phyloP scores from a whole-genome alignment of 345 rosid genomes.

The Hibiscus syriacus region DNA sequence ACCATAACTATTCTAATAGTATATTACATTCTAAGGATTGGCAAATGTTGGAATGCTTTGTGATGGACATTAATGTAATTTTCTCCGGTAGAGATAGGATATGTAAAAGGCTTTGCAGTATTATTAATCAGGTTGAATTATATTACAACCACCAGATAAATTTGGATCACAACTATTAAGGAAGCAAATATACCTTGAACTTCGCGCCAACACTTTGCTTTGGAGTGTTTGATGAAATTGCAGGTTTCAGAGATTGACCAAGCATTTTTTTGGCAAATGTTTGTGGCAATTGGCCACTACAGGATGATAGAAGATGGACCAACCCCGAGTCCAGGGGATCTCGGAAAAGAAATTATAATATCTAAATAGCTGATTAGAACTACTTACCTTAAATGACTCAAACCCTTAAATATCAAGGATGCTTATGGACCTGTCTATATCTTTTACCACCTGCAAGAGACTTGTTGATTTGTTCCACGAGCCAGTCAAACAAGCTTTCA shows the following conservation, averaged over 20 bases:
- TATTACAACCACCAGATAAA: neutral
- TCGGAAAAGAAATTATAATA: constrained; percentile 24
- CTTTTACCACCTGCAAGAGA: no score
- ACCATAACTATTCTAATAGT: neutral
- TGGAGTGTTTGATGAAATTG: constrained; percentile 34
- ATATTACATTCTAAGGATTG: neutral
- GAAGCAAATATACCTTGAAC: constrained; percentile 57
- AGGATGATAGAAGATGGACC: constrained; percentile 59
- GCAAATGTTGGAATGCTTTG: neutral
- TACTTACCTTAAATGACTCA: no score
- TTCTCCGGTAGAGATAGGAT: neutral
- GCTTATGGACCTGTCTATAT: no score
- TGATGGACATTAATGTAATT: neutral
- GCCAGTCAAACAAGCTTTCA: no score
- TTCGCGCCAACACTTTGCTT: constrained; percentile 68
- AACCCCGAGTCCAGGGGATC: constrained; percentile 64
- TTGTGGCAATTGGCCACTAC: constrained; percentile 44
- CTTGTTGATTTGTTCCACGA: no score
- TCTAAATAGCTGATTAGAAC: constrained; percentile 1
- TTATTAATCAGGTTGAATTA: neutral
- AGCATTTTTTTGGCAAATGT: constrained; percentile 45
- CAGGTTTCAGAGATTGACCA: constrained; percentile 27
- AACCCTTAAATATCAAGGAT: no score
- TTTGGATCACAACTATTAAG: no score
- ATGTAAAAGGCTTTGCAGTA: neutral